Percentiles rank a stretch among this genome's conserved stretches.
Evolutionary conservation across 768 basidiomycete genomes (phyloP).

Genomic region (Mycena vitilis): DNA sequence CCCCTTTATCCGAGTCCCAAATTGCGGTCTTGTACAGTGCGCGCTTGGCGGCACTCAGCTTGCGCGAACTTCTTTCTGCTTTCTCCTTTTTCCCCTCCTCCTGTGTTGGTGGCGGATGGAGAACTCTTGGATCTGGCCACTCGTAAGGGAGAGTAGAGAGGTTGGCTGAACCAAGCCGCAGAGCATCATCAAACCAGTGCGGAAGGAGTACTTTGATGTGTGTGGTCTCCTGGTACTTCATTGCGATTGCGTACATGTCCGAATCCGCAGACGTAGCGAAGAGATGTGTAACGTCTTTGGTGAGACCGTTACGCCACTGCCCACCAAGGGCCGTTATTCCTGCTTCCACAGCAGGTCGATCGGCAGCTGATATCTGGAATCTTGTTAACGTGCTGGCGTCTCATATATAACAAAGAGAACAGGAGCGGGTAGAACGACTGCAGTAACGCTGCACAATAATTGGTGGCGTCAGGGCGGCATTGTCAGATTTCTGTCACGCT

Average conservation of each 20-base stretch:
- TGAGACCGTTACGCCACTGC: conserved; percentile 81
- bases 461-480: neutral
- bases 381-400: neutral
- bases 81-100: conserved; percentile 40
- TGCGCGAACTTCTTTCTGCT: conserved; percentile 45
- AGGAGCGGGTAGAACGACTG: neutral
- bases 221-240: conserved; percentile 69
- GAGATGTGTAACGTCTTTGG: conserved; percentile 89
- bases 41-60: conserved; percentile 46
- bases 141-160: conserved; percentile 69
- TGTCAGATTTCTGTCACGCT: neutral
- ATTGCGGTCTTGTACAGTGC: conserved; percentile 48
- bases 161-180: conserved; percentile 62
- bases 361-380: conserved; percentile 65
- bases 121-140: conserved; percentile 78
- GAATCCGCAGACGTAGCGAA: conserved; percentile 69
- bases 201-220: conserved; percentile 81
- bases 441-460: neutral
- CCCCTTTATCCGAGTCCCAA: conserved; percentile 34
- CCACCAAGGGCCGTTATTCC: conserved; percentile 85
- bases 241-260: conserved; percentile 62
- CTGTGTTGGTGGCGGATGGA: conserved; percentile 43
- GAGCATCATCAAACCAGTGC: conserved; percentile 91
- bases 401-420: neutral
- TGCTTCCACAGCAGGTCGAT: conserved; percentile 78